Percentiles rank a stretch among this genome's conserved stretches.
phyloP scores from a whole-genome alignment of 164 flowering plant genomes.

The Vitis riparia region DNA sequence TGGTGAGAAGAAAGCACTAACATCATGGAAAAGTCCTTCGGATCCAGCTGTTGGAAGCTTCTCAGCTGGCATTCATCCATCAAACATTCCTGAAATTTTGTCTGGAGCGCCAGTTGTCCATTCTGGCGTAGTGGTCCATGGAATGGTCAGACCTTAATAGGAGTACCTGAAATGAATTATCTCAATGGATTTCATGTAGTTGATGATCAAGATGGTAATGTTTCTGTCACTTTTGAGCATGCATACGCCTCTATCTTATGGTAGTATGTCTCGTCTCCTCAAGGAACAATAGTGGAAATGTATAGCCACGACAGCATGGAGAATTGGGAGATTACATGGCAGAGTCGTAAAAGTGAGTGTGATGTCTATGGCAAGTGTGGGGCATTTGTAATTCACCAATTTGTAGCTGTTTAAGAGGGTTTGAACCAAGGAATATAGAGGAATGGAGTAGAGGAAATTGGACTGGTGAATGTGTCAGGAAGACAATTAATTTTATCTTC shows the following conservation, averaged over 20 bases:
- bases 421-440: conserved; percentile 23
- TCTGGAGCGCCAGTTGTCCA: background rate
- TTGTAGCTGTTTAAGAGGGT: conserved; percentile 15
- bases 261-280: conserved; percentile 5
- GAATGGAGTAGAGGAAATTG: conserved; percentile 42
- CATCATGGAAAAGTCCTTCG: background rate
- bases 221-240: too few species aligned
- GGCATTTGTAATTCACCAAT: conserved; percentile 13
- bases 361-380: conserved; percentile 36
- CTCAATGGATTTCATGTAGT: conserved; percentile 14
- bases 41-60: conserved; percentile 1
- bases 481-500: background rate
- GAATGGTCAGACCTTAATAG: conserved; percentile 18
- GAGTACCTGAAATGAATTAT: conserved; percentile 25
- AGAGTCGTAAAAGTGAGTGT: conserved; percentile 9
- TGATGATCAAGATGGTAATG: background rate
- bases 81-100: background rate
- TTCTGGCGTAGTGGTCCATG: conserved; percentile 37
- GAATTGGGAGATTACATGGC: too few species aligned
- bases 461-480: conserved; percentile 42
- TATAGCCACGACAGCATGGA: too few species aligned
- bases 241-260: too few species aligned
- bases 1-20: background rate
- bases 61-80: background rate
- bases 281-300: conserved; percentile 8